Evolutionary conservation across 2,329 filamentous ascomycete genomes (phyloP).

Genomic region (Emergomyces orientalis): DNA sequence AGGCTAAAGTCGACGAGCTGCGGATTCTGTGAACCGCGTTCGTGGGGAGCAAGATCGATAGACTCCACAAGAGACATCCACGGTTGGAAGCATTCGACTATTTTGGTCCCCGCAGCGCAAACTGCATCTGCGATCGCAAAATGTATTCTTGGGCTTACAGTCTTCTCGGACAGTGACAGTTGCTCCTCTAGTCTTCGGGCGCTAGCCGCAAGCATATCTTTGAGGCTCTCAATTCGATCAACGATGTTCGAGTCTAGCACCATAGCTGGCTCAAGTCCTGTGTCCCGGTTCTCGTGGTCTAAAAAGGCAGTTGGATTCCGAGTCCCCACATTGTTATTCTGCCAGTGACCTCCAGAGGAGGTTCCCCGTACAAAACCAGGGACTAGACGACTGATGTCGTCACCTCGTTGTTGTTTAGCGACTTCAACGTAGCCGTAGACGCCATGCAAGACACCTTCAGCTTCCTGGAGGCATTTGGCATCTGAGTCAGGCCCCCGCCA

Average conservation of each 20-base stretch:
- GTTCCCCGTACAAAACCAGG: slow-evolving; percentile 90
- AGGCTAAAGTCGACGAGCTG: slow-evolving; percentile 78
- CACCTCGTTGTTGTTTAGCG: slow-evolving; percentile 82
- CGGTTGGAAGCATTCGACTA: slow-evolving; percentile 79
- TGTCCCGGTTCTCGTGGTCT: slow-evolving; percentile 68
- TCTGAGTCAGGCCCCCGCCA: slow-evolving; percentile 91
- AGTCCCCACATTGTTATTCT: slow-evolving; percentile 51
- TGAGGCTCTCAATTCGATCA: slow-evolving; percentile 75
- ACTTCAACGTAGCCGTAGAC: slow-evolving; percentile 97
- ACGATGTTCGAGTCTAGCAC: slow-evolving; percentile 67
- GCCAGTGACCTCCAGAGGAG: slow-evolving; percentile 78
- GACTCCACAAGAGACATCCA: slow-evolving; percentile 89
- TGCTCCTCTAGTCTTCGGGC: slow-evolving; percentile 82
- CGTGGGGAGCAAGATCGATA: slow-evolving; percentile 73
- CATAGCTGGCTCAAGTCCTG: slow-evolving; percentile 59
- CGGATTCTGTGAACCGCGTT: slow-evolving; percentile 69
- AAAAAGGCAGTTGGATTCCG: slow-evolving; percentile 66
- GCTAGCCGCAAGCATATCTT: slow-evolving; percentile 73
- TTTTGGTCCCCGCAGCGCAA: slow-evolving; percentile 65
- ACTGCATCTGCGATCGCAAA: slow-evolving; percentile 72
- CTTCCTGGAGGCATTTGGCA: slow-evolving; percentile 90
- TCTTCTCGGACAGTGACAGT: slow-evolving; percentile 66
- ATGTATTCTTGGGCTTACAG: slow-evolving; percentile 70
- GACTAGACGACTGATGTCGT: slow-evolving; percentile 84
- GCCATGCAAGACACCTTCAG: slow-evolving; percentile 88